Base-by-base conservation (phyloP, 1,284 basidiomycete genomes). In the Ustilago lituana region DNA sequence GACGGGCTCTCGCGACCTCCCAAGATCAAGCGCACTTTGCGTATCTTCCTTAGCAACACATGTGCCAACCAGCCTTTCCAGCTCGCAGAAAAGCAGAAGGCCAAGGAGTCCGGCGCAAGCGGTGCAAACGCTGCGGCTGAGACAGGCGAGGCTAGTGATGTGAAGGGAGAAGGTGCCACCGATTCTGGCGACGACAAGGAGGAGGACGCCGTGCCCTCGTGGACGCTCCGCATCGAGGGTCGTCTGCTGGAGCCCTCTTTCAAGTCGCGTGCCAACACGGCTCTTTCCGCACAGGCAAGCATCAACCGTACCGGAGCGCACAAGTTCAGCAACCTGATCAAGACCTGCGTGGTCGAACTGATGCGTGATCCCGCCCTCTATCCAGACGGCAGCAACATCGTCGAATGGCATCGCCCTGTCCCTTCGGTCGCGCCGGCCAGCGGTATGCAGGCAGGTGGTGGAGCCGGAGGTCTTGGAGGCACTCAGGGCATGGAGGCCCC, bases 221-320 rank as follows among this genome's bases (percentile, higher is more conserved):
- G 93, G 93, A 88, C 89, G 35, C 85, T 97, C 56, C 90, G 89
- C 79, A 87, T 97, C 55, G 94, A 97, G 75, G 94, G 94, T 0
- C 87, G 94, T 48, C 80, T 98, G 57, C 85, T 97, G 3, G 86
- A 87, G 58, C 76, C 77, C 0, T 74, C 66, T 22, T 77, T 76
- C 56, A 63, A 70, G 29, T 75, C 76, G 24, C 63, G 76, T 10
- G 75, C 76, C 35, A 75, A 74, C 44, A 72, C 75, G 6, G 79
- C 79, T 6, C 54, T 76, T 1, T 69, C 77, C 0, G 74, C 79
- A 2, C 74, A 80, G 49, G 78, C 77, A 27, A 73, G 74, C 29
- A 76, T 75, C 50, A 72, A 63, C 24, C 74, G 74, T 15, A 70
- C 74, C 4, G 66, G 76, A 11, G 78, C 74, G 2, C 67, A 63